Base-by-base conservation (phyloP, 2,329 filamentous ascomycete genomes). In the Colletotrichum nymphaeae region DNA sequence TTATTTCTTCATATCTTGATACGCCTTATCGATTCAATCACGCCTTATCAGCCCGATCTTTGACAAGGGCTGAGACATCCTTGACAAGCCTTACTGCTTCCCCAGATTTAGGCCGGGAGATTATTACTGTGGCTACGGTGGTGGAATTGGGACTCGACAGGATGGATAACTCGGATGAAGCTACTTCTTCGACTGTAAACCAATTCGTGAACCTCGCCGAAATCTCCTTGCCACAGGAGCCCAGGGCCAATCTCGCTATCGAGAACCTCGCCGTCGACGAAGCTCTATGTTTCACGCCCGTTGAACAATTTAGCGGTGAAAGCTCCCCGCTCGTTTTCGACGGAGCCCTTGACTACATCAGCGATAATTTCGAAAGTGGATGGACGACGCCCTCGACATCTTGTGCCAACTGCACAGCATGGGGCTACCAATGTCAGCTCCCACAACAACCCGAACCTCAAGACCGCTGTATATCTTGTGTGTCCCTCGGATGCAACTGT, bases 341-440 rank as follows among this genome's bases (percentile, higher is more conserved):
- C 19, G 57, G 28, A 9, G n/a, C 57, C 22, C 32, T 72, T 2
- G 69, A 72, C 1, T 63, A 68, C 52, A 30, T 63, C 1, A 52
- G 58, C 28, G 35, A 68, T 11, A 30, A 22, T 1, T 8, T 72
- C 19, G 35, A 28, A 42, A 72, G 64, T 52, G 52, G 35, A 37
- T 68, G 64, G 57, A 16, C n/a, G 5, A 72, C 58, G 1, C 69
- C 69, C 19, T 30, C 52, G 7, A 52, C 69, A 1, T 63, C 69
- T 1, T 72, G 64, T 42, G 46, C 57, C 69, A 72, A 68, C 52
- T 72, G 69, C 22, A 72, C 67, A 14, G n/a, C 69, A n/a, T 72
- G 69, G 64, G 69, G 64, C 35, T 68, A 68, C 24, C 69, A 63
- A 37, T 72, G 64, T 12, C 58, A 72, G 37, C 57, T 52, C 14